phyloP scores from a whole-genome alignment of 2,329 filamentous ascomycete species.

The Ustulina deusta region DNA sequence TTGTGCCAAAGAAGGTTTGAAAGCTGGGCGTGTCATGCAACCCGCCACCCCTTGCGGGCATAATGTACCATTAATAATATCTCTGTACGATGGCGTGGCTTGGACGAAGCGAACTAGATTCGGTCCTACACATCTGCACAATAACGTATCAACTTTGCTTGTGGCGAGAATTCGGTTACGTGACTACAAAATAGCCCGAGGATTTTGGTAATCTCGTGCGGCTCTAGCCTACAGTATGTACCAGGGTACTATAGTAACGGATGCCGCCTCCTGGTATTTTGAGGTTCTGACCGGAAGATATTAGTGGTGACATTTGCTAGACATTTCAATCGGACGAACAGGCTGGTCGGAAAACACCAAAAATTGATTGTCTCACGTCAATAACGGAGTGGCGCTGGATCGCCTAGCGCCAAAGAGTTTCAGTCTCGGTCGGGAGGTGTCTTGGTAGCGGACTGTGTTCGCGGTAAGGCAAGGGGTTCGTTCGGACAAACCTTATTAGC shows the following conservation, averaged over 20 bases:
- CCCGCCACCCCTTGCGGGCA: neutral
- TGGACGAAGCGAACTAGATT: neutral
- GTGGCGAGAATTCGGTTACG: neutral
- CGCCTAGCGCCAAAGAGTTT: slow-evolving; percentile 9
- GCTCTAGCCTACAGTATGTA: too few species aligned
- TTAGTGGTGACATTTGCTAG: neutral
- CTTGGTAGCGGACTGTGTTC: neutral
- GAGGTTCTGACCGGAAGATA: neutral
- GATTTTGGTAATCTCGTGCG: neutral
- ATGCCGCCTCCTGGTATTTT: neutral
- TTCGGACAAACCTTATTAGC: slow-evolving; percentile 11
- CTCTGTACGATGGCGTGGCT: slow-evolving; percentile 20
- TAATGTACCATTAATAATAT: slow-evolving; percentile 16
- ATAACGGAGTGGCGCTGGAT: slow-evolving; percentile 12
- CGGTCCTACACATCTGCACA: neutral
- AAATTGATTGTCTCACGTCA: slow-evolving; percentile 3
- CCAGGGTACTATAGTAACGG: neutral
- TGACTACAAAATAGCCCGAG: neutral
- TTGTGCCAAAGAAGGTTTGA: slow-evolving; percentile 12
- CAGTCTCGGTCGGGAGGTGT: neutral
- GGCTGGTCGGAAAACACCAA: neutral
- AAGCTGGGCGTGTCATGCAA: slow-evolving; percentile 1
- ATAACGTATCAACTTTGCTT: neutral
- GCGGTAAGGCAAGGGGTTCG: slow-evolving; percentile 1
- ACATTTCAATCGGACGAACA: slow-evolving; percentile 1